Evolutionary conservation across 2,329 filamentous ascomycete genomes (phyloP).

Genomic region (Xylaria sp.): DNA sequence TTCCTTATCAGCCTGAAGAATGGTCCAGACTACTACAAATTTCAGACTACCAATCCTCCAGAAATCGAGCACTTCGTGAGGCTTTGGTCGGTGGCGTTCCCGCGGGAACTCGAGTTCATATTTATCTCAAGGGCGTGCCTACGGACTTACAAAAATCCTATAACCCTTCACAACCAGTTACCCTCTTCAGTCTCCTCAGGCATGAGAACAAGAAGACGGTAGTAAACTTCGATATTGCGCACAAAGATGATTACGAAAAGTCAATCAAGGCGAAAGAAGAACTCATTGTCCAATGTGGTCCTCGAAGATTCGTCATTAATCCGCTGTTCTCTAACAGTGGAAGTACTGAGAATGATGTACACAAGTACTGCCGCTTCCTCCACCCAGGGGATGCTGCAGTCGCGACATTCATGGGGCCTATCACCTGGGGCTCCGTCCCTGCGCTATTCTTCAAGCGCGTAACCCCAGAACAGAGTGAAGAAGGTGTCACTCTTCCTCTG

Average conservation of each 20-base stretch:
- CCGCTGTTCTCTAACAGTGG: slow-evolving; percentile 91
- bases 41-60: slow-evolving; percentile 87
- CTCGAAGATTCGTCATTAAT: slow-evolving; percentile 86
- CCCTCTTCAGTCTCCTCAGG: slow-evolving; percentile 86
- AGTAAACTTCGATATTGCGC: slow-evolving; percentile 88
- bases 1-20: slow-evolving; percentile 85
- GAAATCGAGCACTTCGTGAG: slow-evolving; percentile 80
- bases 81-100: slow-evolving; percentile 88
- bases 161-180: slow-evolving; percentile 69
- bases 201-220: slow-evolving; percentile 96
- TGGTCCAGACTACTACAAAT: slow-evolving; percentile 89
- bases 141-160: slow-evolving; percentile 59
- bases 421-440: slow-evolving; percentile 94
- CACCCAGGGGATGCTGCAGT: slow-evolving; percentile 91
- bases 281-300: slow-evolving; percentile 89
- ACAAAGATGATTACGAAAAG: slow-evolving; percentile 78
- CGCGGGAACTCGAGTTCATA: slow-evolving; percentile 83
- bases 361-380: slow-evolving; percentile 93
- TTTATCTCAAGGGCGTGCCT: slow-evolving; percentile 73
- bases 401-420: slow-evolving; percentile 87
- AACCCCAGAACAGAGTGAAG: slow-evolving; percentile 57
- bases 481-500: slow-evolving; percentile 63
- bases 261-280: slow-evolving; percentile 93
- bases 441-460: slow-evolving; percentile 84
- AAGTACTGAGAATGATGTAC: slow-evolving; percentile 93